Evolutionary conservation across 78 protist genomes (phyloP), one percentile per base, ranked within the genome.

Genomic region (Emiliania huxleyi): DNA sequence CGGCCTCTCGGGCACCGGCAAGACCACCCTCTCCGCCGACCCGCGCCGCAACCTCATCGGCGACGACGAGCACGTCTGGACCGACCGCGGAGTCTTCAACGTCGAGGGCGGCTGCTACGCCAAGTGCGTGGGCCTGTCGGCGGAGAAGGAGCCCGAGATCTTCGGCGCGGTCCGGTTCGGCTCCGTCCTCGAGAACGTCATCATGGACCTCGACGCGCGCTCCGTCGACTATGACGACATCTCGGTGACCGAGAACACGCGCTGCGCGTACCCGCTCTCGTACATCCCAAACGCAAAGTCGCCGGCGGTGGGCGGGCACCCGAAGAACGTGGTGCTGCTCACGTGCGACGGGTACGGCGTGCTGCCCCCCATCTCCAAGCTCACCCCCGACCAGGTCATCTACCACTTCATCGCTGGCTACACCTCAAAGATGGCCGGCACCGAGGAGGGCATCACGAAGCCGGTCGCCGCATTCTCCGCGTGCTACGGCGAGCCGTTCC

Each of bases 21-120:
- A 98, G 96, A 98, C 99, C 29, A 98, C 99, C 6, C 96, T 98
- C 35, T 97, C 98, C 8, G 98, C 99, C 1, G 99, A 98, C 85
- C 97, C 98, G 12, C 25, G 94, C 45, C 97, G 99, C 43, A 21
- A 44, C 25, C 91, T 98, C 44, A 97, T 98, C 69, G 99, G 99
- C 37, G 99, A 98, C 93, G 99, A 98, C 94, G 99, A 98, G 97
- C 99, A 98, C 94, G 94, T 91, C 55, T 98, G 99, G 99, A 93
- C 95, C 25, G 97, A 96, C 56, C 75, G 93, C n/a, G 98, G 98
- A 73, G 92, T 97, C 62, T 97, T 97, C 94, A 97, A 97, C 94
- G 94, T 98, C 37, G 69, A 88, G 91, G 99, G 99, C 73, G 99
- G 99, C 56, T 98, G 99, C 97, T 98, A 98, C 69, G 99, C 99